These are phyloP conservation scores for Penicillium silybi DNA, from an alignment of 495 filamentous ascomycete species.

Conservation along the genomic window DNA sequence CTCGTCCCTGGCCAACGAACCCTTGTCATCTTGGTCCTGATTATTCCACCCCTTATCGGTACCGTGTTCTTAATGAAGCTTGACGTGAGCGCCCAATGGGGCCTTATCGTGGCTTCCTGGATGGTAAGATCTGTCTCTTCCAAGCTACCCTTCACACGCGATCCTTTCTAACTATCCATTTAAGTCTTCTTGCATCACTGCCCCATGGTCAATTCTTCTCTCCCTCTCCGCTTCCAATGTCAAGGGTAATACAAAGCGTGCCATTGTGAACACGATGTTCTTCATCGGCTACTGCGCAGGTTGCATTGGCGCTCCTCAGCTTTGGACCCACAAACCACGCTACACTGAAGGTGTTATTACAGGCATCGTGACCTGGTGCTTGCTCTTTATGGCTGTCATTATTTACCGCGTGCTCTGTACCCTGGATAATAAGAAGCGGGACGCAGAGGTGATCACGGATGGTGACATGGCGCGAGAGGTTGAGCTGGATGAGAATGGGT, in stretches of 20 bases:
- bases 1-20: constrained; percentile 20
- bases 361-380: constrained; percentile 24
- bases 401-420: constrained; percentile 20
- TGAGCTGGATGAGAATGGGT: constrained; percentile 13
- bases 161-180: not conserved
- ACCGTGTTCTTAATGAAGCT: constrained; percentile 29
- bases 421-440: constrained; percentile 14
- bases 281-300: constrained; percentile 38
- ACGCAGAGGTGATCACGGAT: not conserved
- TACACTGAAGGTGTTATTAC: constrained; percentile 22
- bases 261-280: constrained; percentile 38
- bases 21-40: constrained; percentile 18
- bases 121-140: constrained; percentile 21
- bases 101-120: constrained; percentile 31
- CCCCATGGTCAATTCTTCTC: constrained; percentile 51
- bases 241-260: constrained; percentile 62
- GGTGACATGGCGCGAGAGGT: not conserved
- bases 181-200: constrained; percentile 33
- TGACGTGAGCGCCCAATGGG: constrained; percentile 25
- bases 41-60: constrained; percentile 27
- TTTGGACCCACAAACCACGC: constrained; percentile 25
- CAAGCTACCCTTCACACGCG: not conserved
- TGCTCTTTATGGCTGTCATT: constrained; percentile 14
- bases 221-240: constrained; percentile 53
- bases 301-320: constrained; percentile 28